Evolutionary conservation across 306 rosid species (phyloP).

Genomic region (Casuarina glauca): DNA sequence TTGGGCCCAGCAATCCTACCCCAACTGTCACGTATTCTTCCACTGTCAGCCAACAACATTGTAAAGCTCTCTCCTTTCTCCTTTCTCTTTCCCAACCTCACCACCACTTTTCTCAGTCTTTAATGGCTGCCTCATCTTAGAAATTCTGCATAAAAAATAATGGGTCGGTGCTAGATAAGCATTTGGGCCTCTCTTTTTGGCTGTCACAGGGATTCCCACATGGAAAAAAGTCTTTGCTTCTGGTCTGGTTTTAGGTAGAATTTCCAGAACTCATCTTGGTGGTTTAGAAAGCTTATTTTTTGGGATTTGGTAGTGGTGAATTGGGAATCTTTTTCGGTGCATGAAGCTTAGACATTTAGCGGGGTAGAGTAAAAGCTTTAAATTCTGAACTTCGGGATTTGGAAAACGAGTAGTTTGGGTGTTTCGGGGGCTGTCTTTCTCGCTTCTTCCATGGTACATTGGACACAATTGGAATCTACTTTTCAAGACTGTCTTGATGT

Average conservation of each 20-base stretch:
- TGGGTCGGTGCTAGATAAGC: slow-evolving; percentile 67
- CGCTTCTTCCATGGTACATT: slow-evolving; percentile 28
- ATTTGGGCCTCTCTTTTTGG: slow-evolving; percentile 44
- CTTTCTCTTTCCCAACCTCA: slow-evolving; percentile 37
- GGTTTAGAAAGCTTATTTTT: background rate
- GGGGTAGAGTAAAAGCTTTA: slow-evolving; percentile 11
- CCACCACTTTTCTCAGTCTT: slow-evolving; percentile 60
- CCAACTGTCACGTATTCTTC: slow-evolving; percentile 72
- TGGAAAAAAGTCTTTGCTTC: slow-evolving; percentile 32
- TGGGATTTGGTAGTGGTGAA: slow-evolving; percentile 14
- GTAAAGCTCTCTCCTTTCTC: slow-evolving; percentile 40
- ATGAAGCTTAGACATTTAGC: slow-evolving; percentile 7
- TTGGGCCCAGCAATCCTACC: slow-evolving; percentile 55
- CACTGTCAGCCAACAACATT: slow-evolving; percentile 55
- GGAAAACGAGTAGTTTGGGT: slow-evolving; percentile 20
- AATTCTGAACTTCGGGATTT: background rate
- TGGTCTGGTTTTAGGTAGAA: slow-evolving; percentile 24
- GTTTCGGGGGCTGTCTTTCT: slow-evolving; percentile 20
- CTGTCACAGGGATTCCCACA: slow-evolving; percentile 52
- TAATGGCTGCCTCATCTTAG: slow-evolving; percentile 52
- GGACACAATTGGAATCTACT: slow-evolving; percentile 23
- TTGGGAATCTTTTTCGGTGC: slow-evolving; percentile 11
- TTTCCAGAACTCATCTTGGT: slow-evolving; percentile 18
- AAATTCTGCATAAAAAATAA: slow-evolving; percentile 43
- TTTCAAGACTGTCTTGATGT: slow-evolving; percentile 23